A percentile compares a stretch with the other conserved stretches of the same genome.
These are phyloP conservation scores for Aspergillus oerlinghausenensis DNA, from an alignment of 2,329 filamentous ascomycete species.

Conservation along the genomic window DNA sequence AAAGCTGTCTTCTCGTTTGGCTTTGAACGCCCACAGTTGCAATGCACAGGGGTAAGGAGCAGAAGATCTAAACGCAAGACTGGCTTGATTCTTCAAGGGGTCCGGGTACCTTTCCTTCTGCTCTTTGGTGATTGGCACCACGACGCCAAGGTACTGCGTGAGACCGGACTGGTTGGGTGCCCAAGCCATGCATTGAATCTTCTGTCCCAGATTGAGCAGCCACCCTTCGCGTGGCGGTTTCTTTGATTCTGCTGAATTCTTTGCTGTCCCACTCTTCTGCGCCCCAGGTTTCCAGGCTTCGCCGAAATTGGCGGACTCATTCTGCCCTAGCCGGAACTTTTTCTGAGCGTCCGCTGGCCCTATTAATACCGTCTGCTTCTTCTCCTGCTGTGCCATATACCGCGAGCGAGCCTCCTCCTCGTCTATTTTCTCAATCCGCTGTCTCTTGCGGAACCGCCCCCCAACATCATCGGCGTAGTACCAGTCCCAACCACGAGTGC, in stretches of 20 bases:
- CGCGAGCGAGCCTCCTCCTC: conserved; percentile 31
- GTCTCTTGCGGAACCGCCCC: conserved; percentile 39
- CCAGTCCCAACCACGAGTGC: conserved; percentile 50
- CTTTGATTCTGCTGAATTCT: conserved; percentile 6
- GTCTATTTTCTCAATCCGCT: conserved; percentile 34
- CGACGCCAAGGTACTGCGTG: conserved; percentile 55
- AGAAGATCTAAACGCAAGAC: conserved; percentile 50
- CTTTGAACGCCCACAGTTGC: conserved; percentile 56
- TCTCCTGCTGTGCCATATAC: conserved; percentile 39
- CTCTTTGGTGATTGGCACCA: conserved; percentile 34
- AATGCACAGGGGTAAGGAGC: conserved; percentile 47
- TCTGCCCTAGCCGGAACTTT: conserved; percentile 38
- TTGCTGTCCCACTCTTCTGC: conserved; percentile 2
- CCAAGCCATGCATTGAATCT: conserved; percentile 48
- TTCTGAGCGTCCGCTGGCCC: conserved; percentile 46
- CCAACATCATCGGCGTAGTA: conserved; percentile 43
- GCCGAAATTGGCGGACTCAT: conserved; percentile 43
- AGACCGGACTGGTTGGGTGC: conserved; percentile 40
- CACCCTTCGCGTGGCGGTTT: conserved; percentile 43
- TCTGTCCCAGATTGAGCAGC: conserved; percentile 54
- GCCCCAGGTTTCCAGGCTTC: conserved; percentile 35
- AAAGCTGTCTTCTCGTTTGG: conserved; percentile 24
- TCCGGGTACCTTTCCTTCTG: conserved; percentile 31
- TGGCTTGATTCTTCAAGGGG: conserved; percentile 28
- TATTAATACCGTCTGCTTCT: conserved; percentile 45